These are phyloP conservation scores for Circinella umbellata DNA, from an alignment of 371 early-diverging fungal species.

Conservation along the genomic window DNA sequence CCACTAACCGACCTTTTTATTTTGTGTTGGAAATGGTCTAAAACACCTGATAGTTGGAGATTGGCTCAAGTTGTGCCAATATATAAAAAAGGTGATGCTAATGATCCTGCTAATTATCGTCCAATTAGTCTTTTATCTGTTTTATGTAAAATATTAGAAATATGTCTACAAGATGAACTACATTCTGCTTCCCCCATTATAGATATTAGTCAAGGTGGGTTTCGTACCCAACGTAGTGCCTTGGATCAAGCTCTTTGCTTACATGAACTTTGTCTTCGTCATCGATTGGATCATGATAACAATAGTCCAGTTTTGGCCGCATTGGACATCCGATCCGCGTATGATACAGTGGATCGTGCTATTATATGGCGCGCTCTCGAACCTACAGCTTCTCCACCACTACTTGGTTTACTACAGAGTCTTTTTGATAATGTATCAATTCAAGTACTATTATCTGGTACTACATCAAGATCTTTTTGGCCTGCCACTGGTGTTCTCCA, in stretches of 20 bases:
- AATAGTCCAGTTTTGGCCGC: slow-evolving; percentile 23
- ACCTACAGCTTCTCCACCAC: slow-evolving; percentile 5
- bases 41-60: slow-evolving; percentile 12
- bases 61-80: slow-evolving; percentile 19
- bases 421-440: slow-evolving; percentile 27
- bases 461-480: slow-evolving; percentile 17
- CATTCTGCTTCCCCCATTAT: not conserved
- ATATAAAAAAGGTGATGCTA: slow-evolving; percentile 16
- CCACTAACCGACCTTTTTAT: slow-evolving; percentile 12
- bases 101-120: slow-evolving; percentile 23
- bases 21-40: slow-evolving; percentile 17
- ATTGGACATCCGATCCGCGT: slow-evolving; percentile 37
- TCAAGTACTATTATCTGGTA: slow-evolving; percentile 17
- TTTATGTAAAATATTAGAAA: slow-evolving; percentile 14
- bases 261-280: slow-evolving; percentile 18
- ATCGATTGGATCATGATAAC: not conserved
- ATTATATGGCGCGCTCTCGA: slow-evolving; percentile 23
- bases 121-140: slow-evolving; percentile 29
- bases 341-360: slow-evolving; percentile 32
- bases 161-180: not conserved
- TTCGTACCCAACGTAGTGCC: slow-evolving; percentile 27
- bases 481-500: slow-evolving; percentile 33
- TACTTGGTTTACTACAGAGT: slow-evolving; percentile 14
- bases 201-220: slow-evolving; percentile 39
- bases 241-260: slow-evolving; percentile 36